Evolutionary conservation across 176 grass and related monocot genomes (phyloP).

Genomic region (Pharus latifolius): DNA sequence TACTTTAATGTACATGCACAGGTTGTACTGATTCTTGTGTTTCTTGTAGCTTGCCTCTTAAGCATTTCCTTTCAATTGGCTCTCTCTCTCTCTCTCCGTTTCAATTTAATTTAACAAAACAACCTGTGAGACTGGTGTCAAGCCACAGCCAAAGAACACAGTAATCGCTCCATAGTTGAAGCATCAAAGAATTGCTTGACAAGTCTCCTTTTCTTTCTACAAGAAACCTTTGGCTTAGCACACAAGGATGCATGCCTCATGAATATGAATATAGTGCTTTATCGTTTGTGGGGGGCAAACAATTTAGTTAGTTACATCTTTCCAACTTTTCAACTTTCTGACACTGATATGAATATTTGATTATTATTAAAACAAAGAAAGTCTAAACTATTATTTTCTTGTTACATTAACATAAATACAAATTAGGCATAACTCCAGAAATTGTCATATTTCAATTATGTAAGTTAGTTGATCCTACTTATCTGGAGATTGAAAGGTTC

Average conservation of each 20-base stretch:
- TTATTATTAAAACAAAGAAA: too few relatives aligned
- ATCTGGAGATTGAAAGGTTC: not conserved
- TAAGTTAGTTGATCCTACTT: not conserved
- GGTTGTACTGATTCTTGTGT: too few relatives aligned
- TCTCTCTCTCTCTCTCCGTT: not conserved
- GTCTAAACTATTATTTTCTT: too few relatives aligned
- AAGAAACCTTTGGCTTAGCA: constrained; percentile 21
- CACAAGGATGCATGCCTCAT: constrained; percentile 11
- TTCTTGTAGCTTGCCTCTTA: too few relatives aligned
- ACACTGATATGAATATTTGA: not conserved
- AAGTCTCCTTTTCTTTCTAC: not conserved
- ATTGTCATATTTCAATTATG: not conserved
- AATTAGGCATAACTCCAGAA: not conserved
- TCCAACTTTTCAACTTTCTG: not conserved
- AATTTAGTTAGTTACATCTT: not conserved
- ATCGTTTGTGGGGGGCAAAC: not conserved
- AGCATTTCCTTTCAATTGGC: too few relatives aligned
- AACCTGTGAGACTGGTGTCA: not conserved
- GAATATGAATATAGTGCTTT: constrained; percentile 1
- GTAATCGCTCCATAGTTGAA: not conserved
- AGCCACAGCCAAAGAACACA: constrained; percentile 2
- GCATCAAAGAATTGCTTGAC: constrained; percentile 14
- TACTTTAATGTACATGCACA: too few relatives aligned
- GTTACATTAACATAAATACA: not conserved
- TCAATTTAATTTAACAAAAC: not conserved